These are phyloP conservation scores for Phyllachora maydis DNA, from an alignment of 2,329 filamentous ascomycete genomes.

Conservation along the genomic window DNA sequence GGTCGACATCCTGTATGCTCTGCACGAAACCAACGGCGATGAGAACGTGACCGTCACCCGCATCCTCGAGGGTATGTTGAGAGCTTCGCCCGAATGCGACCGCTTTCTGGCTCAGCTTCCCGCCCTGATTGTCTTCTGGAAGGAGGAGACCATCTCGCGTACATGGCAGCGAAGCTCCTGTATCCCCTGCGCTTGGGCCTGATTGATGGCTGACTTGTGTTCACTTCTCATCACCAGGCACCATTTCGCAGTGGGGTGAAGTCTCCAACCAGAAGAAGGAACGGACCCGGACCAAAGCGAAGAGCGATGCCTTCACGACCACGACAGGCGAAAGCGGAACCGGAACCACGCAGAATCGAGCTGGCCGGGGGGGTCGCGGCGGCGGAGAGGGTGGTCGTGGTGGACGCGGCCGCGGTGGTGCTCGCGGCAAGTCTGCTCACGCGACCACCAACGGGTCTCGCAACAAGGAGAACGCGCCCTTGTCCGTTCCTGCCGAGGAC, in stretches of 20 bases:
- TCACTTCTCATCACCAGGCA: slow-evolving; percentile 26
- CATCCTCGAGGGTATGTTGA: slow-evolving; percentile 53
- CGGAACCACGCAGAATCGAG: slow-evolving; percentile 22
- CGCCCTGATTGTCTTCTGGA: slow-evolving; percentile 1
- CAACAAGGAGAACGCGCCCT: slow-evolving; percentile 29
- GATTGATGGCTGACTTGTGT: background rate
- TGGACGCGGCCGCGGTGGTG: slow-evolving; percentile 34
- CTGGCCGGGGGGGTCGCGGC: slow-evolving; percentile 39
- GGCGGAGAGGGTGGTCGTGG: slow-evolving; percentile 42
- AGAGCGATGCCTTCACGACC: slow-evolving; percentile 32
- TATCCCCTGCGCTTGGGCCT: background rate
- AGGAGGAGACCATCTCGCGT: too few species aligned
- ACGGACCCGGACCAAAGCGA: slow-evolving; percentile 48
- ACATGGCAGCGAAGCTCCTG: too few species aligned
- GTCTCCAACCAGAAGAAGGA: slow-evolving; percentile 68
- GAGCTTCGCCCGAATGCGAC: too few species aligned
- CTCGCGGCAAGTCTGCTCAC: slow-evolving; percentile 41
- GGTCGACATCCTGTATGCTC: slow-evolving; percentile 78
- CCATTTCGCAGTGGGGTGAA: slow-evolving; percentile 67
- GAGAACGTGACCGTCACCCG: slow-evolving; percentile 53
- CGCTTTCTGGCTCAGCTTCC: slow-evolving; percentile 3
- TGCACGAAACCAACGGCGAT: slow-evolving; percentile 75
- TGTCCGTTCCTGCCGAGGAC: slow-evolving; percentile 51
- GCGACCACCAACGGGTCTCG: slow-evolving; percentile 40
- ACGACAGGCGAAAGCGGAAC: slow-evolving; percentile 29